A percentile compares a stretch with the other conserved stretches of the same genome.
These are phyloP conservation scores for Salix arbutifolia DNA, from an alignment of 345 rosid species.

Conservation along the genomic window DNA sequence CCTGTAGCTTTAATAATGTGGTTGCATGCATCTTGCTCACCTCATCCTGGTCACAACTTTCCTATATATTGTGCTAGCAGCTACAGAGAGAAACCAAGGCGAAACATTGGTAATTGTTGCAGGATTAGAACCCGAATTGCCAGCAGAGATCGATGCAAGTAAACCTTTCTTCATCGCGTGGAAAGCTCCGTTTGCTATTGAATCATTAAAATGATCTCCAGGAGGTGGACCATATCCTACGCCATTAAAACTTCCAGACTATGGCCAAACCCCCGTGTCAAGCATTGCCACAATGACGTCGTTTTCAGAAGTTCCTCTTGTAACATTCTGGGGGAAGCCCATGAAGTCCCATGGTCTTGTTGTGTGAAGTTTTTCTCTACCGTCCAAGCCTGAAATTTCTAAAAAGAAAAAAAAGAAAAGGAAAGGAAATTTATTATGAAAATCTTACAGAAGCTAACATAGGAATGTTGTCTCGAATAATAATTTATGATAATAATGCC, in stretches of 20 bases:
- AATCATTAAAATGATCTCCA: neutral
- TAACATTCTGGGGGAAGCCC: constrained; percentile 35
- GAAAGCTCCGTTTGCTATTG: constrained; percentile 16
- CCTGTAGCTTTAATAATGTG: too few relatives aligned
- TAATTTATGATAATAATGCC: too few relatives aligned
- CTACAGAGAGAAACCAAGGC: constrained; percentile 39
- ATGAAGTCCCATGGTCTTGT: constrained; percentile 59
- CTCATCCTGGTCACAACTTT: constrained; percentile 15
- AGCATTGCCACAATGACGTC: constrained; percentile 44
- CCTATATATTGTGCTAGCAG: constrained; percentile 32
- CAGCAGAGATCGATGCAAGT: constrained; percentile 17
- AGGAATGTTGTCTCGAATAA: too few relatives aligned
- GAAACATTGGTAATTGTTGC: constrained; percentile 12
- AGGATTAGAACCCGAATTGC: constrained; percentile 22
- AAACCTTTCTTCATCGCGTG: constrained; percentile 20
- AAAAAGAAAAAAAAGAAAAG: too few relatives aligned
- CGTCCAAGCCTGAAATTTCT: constrained; percentile 35
- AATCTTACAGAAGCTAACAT: too few relatives aligned
- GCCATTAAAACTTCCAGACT: constrained; percentile 40
- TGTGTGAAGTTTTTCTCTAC: constrained; percentile 37
- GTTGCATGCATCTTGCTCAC: neutral
- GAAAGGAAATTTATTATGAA: neutral
- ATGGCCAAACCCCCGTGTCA: constrained; percentile 54
- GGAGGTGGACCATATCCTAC: constrained; percentile 34
- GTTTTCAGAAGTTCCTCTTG: constrained; percentile 32